These are phyloP conservation scores for Penicillium cataractarum DNA, from an alignment of 495 filamentous ascomycete genomes.

Conservation along the genomic window DNA sequence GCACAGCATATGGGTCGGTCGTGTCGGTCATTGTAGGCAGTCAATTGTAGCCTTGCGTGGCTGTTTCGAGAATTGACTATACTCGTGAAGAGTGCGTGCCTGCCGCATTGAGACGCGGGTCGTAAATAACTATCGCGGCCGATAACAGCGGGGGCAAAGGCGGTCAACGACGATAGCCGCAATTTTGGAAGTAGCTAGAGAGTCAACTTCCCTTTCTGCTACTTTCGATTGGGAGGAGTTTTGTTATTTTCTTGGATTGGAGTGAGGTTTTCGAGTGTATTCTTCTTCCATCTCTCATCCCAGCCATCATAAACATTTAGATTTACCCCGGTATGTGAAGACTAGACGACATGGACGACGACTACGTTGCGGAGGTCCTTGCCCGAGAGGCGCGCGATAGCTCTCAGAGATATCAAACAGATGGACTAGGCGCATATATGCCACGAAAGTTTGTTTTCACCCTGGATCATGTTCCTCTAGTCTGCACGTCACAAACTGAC, in stretches of 20 bases:
- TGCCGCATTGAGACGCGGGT: conserved; percentile 12
- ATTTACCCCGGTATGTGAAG: neutral
- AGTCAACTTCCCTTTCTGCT: neutral
- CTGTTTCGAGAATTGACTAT: neutral
- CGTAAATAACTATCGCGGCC: conserved; percentile 4
- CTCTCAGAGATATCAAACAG: conserved; percentile 70
- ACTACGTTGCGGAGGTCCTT: conserved; percentile 74
- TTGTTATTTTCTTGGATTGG: neutral
- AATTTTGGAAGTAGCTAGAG: conserved; percentile 17
- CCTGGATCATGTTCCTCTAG: neutral
- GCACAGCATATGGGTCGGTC: conserved; percentile 38
- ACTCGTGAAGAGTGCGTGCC: neutral
- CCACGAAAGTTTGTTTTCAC: conserved; percentile 62
- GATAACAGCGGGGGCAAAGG: conserved; percentile 21
- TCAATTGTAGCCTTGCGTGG: neutral
- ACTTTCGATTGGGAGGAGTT: neutral
- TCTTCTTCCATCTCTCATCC: neutral
- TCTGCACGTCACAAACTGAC: conserved; percentile 5
- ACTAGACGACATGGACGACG: conserved; percentile 59
- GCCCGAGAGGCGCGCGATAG: conserved; percentile 71
- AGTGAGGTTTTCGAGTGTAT: neutral
- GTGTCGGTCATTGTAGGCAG: conserved; percentile 8
- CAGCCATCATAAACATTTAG: neutral
- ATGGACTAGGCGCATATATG: conserved; percentile 72
- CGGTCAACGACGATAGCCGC: conserved; percentile 15